Evolutionary conservation across 148 eudicot species (phyloP), one percentile per base, ranked within the genome.

Genomic region (Camellia lanceoleosa): DNA sequence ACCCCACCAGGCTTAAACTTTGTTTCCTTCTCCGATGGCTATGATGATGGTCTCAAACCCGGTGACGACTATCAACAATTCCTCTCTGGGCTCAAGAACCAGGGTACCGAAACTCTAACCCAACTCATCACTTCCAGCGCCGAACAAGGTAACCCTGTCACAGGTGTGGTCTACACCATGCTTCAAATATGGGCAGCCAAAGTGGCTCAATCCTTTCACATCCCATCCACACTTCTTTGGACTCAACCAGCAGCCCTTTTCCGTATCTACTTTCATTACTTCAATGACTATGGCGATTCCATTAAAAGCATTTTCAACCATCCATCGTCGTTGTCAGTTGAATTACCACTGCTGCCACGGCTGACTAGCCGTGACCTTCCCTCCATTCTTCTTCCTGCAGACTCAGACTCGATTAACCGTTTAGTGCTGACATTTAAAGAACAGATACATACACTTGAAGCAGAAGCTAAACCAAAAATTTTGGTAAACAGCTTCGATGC

Each of bases 181-280:
- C 55, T 80, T 44, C 76, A 85, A n/a, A 80, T 84, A 2, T 87
- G 90, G 89, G 92, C 81, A 8, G 86, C 90, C 5, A 64, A 43
- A 54, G 87, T 86, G 78, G 90, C 90, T 16, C 87, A 83, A 62
- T 79, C 81, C 18, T 10, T 81, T 5, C 80, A 84, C 73, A 74
- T 89, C 43, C 86, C 89, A 0, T 80, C 82, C 0, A 88, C 89
- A 12, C 56, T 78, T 47, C 80, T 89, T 7, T 78, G 76, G 5
- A 75, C 81, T 12, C 86, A 84, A 9, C 80, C 84, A 23, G 86
- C 87, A 10, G 64, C 85, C 30, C 51, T 83, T 0, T 87, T 85
- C 43, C 80, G 78, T 15, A 82, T 87, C 75, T 89, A 78, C 67
- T 70, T 85, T 49, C 78, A 69, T 14, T 83, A 65, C 79, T 83